Evolutionary conservation across 176 grass and related monocot genomes (phyloP).

Genomic region (Tillandsia fasciculata): DNA sequence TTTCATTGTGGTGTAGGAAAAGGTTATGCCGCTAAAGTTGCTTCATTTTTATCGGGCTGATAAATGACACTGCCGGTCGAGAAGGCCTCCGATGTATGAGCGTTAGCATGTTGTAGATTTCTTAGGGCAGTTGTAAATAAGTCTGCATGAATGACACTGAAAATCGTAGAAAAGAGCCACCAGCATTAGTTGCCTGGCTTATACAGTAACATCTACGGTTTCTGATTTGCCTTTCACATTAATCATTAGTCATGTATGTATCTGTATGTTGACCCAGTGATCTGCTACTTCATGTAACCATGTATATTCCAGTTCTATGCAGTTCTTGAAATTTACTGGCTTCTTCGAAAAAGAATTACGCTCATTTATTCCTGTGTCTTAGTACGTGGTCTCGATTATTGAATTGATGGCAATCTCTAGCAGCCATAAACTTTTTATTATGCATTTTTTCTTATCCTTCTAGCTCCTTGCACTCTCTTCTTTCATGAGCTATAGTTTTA

Average conservation of each 20-base stretch:
- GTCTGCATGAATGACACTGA: constrained; percentile 4
- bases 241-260: not conserved
- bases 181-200: not conserved
- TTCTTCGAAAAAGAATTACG: too few relatives aligned
- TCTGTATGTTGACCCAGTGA: not conserved
- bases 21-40: constrained; percentile 49
- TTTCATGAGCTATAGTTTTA: too few relatives aligned
- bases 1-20: constrained; percentile 32
- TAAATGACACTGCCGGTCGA: constrained; percentile 4
- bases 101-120: constrained; percentile 29
- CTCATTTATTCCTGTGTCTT: too few relatives aligned
- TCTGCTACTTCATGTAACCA: not conserved
- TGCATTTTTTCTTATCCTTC: too few relatives aligned
- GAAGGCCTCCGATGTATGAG: not conserved
- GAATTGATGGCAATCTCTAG: too few relatives aligned
- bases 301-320: not conserved
- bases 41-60: constrained; percentile 72
- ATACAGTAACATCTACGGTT: not conserved
- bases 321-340: too few relatives aligned
- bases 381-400: too few relatives aligned
- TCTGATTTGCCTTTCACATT: not conserved
- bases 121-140: constrained; percentile 61
- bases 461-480: too few relatives aligned
- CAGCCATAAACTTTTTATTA: too few relatives aligned
- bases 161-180: not conserved